A percentile compares a stretch with the other conserved stretches of the same genome.
phyloP scores from a whole-genome alignment of 1,284 basidiomycete genomes.

The Retiboletus flavoniger region DNA sequence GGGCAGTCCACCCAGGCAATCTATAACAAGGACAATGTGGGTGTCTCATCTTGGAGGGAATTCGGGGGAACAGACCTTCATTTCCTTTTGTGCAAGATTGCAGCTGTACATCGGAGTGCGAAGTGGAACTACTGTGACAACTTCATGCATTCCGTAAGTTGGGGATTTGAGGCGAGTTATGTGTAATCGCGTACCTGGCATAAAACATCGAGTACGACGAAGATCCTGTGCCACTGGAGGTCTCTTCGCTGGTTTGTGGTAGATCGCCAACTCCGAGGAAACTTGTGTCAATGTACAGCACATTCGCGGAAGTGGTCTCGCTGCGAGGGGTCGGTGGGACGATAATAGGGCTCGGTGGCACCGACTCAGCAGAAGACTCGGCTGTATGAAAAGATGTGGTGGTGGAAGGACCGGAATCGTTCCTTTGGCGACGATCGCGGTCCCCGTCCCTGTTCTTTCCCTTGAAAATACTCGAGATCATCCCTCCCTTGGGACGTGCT shows the following conservation, averaged over 20 bases:
- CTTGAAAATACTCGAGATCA: background rate
- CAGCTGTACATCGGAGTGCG: conserved; percentile 13
- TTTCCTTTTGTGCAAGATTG: conserved; percentile 5
- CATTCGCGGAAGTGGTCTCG: background rate
- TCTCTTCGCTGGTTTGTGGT: conserved; percentile 14
- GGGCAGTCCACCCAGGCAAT: conserved; percentile 6
- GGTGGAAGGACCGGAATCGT: background rate
- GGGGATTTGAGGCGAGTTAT: background rate
- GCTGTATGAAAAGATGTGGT: conserved; percentile 10
- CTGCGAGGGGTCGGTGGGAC: conserved; percentile 12
- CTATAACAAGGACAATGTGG: conserved; percentile 7
- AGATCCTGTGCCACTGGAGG: conserved; percentile 7
- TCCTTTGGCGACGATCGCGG: background rate
- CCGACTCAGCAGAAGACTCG: conserved; percentile 13
- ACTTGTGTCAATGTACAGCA: conserved; percentile 4
- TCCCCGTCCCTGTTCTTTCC: background rate
- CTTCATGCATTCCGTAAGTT: conserved; percentile 15
- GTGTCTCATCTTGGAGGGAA: background rate
- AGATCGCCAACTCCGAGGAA: background rate
- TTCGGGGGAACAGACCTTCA: conserved; percentile 13
- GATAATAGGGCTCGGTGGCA: conserved; percentile 11
- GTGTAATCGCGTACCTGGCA: conserved; percentile 11
- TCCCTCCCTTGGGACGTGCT: background rate
- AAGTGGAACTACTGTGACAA: conserved; percentile 16
- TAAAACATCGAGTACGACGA: conserved; percentile 11